Base-by-base conservation (phyloP, 2,329 filamentous ascomycete genomes). In the Sclerotinia subarctica region DNA sequence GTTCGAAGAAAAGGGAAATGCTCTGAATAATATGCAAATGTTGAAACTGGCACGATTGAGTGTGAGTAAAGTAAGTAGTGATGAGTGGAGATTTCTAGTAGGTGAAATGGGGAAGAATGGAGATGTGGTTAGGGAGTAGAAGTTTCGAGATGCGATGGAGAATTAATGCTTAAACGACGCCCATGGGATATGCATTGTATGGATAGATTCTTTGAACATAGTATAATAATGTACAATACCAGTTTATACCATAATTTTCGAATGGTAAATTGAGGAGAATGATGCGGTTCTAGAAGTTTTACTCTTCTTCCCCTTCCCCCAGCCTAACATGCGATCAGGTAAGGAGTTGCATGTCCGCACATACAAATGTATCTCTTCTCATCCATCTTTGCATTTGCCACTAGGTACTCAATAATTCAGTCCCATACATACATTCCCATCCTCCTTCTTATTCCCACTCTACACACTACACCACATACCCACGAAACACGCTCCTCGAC, bases 21-120 rank as follows among this genome's bases (percentile, higher is more conserved):
- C 86, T 8, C 80, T 96, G 52, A 86, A 87, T 74, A 84, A 87
- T 62, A 92, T 98, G 87, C 91, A 97, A 79, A 85, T 95, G 80
- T 82, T 97, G 70, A 94, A 89, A 75, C 88, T 93, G 79, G 85
- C 87, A n/a, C 85, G 94, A 51, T 79, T 97, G 65, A 97, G 93
- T 76, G 94, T 98, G 11, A 89, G 86, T 74, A 87, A 83, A 70
- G 90, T 94, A 10, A 84, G 82, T 60, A 79, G 78, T 17, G 79
- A 79, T 0, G 90, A 94, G 78, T 94, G 90, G 88, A 54, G 47
- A 26, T 68, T 68, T 46, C 21, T 68, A 21, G 54, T 59, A 52
- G 63, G 38, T 46, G 54, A 66, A 38, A 68, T 68, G 63, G 24
- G 38, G 35, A 66, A 68, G 53, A 68, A 64, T 35, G 67, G 67